Conservation (phyloP, 1,139 yeast species). For the Casaregolazyma suthepensis region DNA sequence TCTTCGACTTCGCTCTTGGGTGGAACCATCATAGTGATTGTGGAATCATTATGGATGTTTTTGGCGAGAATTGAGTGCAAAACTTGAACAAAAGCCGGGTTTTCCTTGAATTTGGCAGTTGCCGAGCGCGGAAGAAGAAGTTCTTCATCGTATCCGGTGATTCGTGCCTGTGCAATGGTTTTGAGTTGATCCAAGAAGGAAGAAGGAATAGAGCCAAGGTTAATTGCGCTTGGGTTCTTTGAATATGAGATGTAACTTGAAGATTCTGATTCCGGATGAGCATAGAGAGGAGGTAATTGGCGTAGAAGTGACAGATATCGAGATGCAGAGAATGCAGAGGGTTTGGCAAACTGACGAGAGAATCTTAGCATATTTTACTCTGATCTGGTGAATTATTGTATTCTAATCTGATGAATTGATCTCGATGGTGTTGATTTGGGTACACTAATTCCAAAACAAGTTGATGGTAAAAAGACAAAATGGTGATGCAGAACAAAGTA, state of each 20-base stretch:
- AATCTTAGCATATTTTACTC: neutral
- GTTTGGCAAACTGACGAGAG: neutral
- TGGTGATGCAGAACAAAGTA: neutral
- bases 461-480: neutral
- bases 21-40: conserved; percentile 40
- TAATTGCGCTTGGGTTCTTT: conserved; percentile 24
- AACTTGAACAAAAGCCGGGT: conserved; percentile 21
- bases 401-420: neutral
- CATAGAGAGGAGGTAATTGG: conserved; percentile 15
- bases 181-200: conserved; percentile 12
- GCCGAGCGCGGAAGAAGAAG: conserved; percentile 2
- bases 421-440: neutral
- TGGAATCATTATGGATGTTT: conserved; percentile 44
- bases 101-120: conserved; percentile 14
- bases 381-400: neutral
- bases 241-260: conserved; percentile 15
- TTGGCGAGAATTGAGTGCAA: conserved; percentile 31
- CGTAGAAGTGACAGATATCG: conserved; percentile 9
- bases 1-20: conserved; percentile 52
- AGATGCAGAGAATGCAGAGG: neutral
- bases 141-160: conserved; percentile 26
- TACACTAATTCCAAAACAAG: neutral
- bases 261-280: conserved; percentile 13
- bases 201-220: conserved; percentile 20
- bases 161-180: conserved; percentile 6